These are phyloP conservation scores for Yarrowia alimentaria DNA, from an alignment of 805 yeast species.

Conservation along the genomic window DNA sequence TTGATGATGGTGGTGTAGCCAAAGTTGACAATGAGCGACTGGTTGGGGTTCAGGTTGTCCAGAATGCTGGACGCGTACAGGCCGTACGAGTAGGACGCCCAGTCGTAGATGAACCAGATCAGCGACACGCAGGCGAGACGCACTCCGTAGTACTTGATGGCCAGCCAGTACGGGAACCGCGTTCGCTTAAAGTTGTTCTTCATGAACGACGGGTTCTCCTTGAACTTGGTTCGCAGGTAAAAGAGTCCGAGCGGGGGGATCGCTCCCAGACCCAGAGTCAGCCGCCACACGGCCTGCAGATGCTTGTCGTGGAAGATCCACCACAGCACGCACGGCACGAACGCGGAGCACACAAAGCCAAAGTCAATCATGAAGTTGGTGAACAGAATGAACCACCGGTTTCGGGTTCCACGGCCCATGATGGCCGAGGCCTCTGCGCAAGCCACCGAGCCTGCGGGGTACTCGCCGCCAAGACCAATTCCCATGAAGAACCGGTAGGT, in stretches of 20 bases:
- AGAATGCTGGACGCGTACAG: constrained; percentile 76
- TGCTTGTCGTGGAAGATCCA: constrained; percentile 76
- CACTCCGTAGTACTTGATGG: constrained; percentile 80
- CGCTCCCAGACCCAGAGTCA: constrained; percentile 86
- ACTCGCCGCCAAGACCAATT: constrained; percentile 91
- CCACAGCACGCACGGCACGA: constrained; percentile 80
- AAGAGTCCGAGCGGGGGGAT: constrained; percentile 79
- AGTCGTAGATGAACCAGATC: constrained; percentile 91
- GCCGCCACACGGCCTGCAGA: constrained; percentile 85
- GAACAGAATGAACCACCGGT: constrained; percentile 85
- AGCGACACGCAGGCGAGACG: constrained; percentile 66
- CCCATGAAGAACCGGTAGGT: constrained; percentile 86
- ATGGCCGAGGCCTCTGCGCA: constrained; percentile 86
- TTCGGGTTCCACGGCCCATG: constrained; percentile 75
- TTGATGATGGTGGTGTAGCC: constrained; percentile 93
- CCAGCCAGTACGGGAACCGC: constrained; percentile 62
- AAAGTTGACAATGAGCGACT: constrained; percentile 66
- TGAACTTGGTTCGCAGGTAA: constrained; percentile 70
- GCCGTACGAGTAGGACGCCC: constrained; percentile 83
- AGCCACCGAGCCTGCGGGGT: constrained; percentile 92
- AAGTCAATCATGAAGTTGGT: constrained; percentile 83
- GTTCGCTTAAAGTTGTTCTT: constrained; percentile 67
- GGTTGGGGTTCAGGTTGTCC: constrained; percentile 55
- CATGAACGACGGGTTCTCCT: constrained; percentile 68
- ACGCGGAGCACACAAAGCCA: constrained; percentile 80